Conservation (phyloP, 306 rosid genomes). For the Astragalus glycyphyllos region DNA sequence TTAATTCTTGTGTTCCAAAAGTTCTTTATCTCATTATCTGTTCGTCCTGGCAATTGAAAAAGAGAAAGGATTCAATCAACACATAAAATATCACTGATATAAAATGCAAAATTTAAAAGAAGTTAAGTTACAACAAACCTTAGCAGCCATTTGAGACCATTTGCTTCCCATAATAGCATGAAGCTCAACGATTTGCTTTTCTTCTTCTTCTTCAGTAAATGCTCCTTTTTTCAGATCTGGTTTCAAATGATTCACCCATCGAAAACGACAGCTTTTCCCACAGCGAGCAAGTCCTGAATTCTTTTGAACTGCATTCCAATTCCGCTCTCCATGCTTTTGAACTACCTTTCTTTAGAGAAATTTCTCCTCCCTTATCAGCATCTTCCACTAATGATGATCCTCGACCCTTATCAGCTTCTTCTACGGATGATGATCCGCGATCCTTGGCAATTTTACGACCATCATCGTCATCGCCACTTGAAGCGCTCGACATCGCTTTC, state of each 20-base stretch:
- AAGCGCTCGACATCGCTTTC: slow-evolving; percentile 53
- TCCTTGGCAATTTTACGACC: slow-evolving; percentile 41
- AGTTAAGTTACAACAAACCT: slow-evolving; percentile 45
- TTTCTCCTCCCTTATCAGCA: slow-evolving; percentile 36
- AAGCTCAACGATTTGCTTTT: slow-evolving; percentile 59
- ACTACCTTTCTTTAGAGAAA: slow-evolving; percentile 81
- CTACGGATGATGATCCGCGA: slow-evolving; percentile 42
- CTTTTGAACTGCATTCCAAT: slow-evolving; percentile 69
- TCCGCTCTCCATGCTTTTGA: slow-evolving; percentile 76
- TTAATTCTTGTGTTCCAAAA: no score
- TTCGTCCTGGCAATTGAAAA: no score
- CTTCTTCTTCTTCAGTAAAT: slow-evolving; percentile 75
- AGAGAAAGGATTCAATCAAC: no score
- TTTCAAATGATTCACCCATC: slow-evolving; percentile 89
- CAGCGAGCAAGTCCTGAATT: slow-evolving; percentile 77
- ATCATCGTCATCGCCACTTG: slow-evolving; percentile 49
- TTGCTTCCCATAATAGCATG: slow-evolving; percentile 79
- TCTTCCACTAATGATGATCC: no score
- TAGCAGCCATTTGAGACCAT: slow-evolving; percentile 89
- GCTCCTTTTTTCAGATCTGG: slow-evolving; percentile 82
- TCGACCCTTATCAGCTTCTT: slow-evolving; percentile 43
- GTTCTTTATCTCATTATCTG: no score
- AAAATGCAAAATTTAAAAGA: background rate
- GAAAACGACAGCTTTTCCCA: slow-evolving; percentile 89
- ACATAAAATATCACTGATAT: no score